Evolutionary conservation across 2,329 filamentous ascomycete species (phyloP), one percentile per base, ranked within the genome.

Genomic region (Talaromyces funiculosus): DNA sequence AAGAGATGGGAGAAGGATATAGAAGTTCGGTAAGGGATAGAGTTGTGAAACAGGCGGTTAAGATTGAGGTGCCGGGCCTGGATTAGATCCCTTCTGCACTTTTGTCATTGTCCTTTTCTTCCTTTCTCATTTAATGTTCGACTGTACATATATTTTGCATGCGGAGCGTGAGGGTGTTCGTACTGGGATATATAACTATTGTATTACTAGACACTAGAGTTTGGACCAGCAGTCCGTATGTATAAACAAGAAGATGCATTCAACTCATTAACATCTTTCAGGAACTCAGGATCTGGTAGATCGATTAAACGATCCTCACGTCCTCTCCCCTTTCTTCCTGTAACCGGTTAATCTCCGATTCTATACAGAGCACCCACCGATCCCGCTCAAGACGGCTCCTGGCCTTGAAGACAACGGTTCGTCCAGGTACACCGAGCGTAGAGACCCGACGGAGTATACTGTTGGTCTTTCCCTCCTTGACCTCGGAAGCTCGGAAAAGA

Each of bases 291-390:
- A 3, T 42, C 16, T 33, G 22, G n/a, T 43, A 20, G n/a, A 45
- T 14, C 10, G 64, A 45, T 43, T 47, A 61, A 18, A 77, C 70
- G 64, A 83, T 71, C 53, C 81, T 74, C 49, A 83, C 75, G 66
- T 85, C 82, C 63, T 81, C 79, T 14, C 71, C 75, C 59, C 65
- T 69, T 59, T 72, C 70, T 59, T 77, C 72, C 51, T 80, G 79
- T 61, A 85, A 68, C 54, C 84, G 75, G 73, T 88, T 86, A 69
- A 88, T 88, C 75, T 88, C 86, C 63, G 84, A 84, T 57, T 82
- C 82, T 61, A 88, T 84, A 37, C 80, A 84, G 69, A 88, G 72
- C 24, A 89, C 86, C 86, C 86, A 89, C 65, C 85, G 82, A 72
- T 89, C 86, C 62, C 86, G 80, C 71, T 89, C 86, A 0, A 85